Conservation (phyloP, 805 yeast genomes). For the Saccharomycopsis malanga region DNA sequence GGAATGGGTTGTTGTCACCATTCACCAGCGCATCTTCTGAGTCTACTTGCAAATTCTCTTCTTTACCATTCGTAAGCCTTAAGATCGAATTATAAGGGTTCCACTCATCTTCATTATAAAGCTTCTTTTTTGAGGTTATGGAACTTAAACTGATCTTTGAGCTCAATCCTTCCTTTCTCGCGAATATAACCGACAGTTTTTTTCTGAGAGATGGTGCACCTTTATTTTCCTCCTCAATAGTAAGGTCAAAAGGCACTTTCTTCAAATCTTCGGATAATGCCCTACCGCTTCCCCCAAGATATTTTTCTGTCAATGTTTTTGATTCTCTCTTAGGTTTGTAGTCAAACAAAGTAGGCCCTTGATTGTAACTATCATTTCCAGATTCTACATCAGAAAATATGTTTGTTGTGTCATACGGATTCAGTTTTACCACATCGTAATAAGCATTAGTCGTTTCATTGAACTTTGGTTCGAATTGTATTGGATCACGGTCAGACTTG, state of each 20-base stretch:
- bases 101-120: background rate
- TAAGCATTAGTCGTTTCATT: too few relatives aligned
- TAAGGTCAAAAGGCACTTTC: constrained; percentile 11
- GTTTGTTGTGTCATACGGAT: background rate
- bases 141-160: background rate
- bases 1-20: too few relatives aligned
- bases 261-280: constrained; percentile 2
- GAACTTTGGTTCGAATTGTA: too few relatives aligned
- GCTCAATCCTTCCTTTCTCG: background rate
- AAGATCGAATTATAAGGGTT: constrained; percentile 4
- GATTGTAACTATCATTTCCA: background rate
- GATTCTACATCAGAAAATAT: background rate
- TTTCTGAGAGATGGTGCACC: background rate
- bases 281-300: constrained; percentile 1
- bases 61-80: too few relatives aligned
- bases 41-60: too few relatives aligned
- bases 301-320: constrained; percentile 9
- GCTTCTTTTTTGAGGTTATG: background rate
- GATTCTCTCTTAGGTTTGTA: background rate
- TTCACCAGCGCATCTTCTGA: too few relatives aligned
- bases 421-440: background rate
- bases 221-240: background rate
- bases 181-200: background rate
- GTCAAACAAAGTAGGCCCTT: background rate
- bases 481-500: background rate